Evolutionary conservation across 78 protist genomes (phyloP).

Genomic region (Cavenderia fasciculata): DNA sequence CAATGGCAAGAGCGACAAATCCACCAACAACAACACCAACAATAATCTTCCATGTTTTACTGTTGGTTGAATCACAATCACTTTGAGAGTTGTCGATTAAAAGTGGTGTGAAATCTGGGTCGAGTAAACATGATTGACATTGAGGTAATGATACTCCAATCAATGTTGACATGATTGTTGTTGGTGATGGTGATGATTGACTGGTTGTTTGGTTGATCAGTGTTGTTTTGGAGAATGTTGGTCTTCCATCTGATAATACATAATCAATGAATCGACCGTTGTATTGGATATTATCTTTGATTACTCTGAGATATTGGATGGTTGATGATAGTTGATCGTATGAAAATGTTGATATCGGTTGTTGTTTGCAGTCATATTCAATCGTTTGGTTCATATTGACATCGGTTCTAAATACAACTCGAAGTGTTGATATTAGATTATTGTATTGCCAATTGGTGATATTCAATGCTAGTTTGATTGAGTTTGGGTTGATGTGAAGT

Average conservation of each 20-base stretch:
- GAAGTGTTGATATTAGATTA: slow-evolving; percentile 8
- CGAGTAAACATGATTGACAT: too few species aligned
- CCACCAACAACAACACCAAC: not conserved
- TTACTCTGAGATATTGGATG: slow-evolving; percentile 6
- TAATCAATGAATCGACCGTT: slow-evolving; percentile 25
- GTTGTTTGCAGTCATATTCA: too few species aligned
- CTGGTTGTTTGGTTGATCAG: not conserved
- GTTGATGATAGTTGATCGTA: too few species aligned
- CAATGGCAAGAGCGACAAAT: not conserved
- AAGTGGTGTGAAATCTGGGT: too few species aligned
- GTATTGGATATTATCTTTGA: slow-evolving; percentile 1
- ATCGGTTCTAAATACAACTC: slow-evolving; percentile 13
- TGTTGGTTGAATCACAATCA: too few species aligned
- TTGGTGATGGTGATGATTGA: too few species aligned
- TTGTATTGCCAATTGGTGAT: slow-evolving; percentile 14
- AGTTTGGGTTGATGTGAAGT: not conserved
- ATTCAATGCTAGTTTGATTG: slow-evolving; percentile 20
- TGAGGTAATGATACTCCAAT: too few species aligned
- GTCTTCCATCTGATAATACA: slow-evolving; percentile 16
- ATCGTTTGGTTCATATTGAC: too few species aligned
- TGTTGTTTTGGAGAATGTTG: not conserved
- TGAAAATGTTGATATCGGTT: too few species aligned
- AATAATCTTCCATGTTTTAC: not conserved
- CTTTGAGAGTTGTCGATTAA: too few species aligned
- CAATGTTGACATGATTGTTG: too few species aligned